Percentiles rank a stretch among this genome's conserved stretches.
Evolutionary conservation across 2,329 filamentous ascomycete species (phyloP).

Genomic region (Botrytis fabae): DNA sequence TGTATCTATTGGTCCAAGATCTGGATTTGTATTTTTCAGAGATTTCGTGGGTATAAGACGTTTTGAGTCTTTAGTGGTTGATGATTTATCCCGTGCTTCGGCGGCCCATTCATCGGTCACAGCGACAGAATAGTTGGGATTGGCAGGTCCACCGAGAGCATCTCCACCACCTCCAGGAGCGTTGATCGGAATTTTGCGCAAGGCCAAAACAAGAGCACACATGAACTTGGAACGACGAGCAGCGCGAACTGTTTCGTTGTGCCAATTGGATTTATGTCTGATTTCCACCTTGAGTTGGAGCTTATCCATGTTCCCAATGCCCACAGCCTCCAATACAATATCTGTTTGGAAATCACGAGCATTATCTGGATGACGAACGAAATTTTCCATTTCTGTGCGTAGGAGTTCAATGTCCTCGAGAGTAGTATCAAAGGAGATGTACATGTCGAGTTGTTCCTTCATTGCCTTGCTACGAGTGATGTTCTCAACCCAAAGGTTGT

Average conservation of each 20-base stretch:
- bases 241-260: slow-evolving; percentile 79
- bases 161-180: slow-evolving; percentile 72
- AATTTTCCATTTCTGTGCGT: slow-evolving; percentile 79
- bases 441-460: slow-evolving; percentile 77
- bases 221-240: slow-evolving; percentile 92
- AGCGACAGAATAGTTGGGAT: slow-evolving; percentile 78
- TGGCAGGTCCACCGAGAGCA: slow-evolving; percentile 63
- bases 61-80: slow-evolving; percentile 60
- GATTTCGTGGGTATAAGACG: slow-evolving; percentile 59
- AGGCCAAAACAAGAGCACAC: slow-evolving; percentile 82
- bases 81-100: slow-evolving; percentile 60
- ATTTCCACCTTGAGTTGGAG: slow-evolving; percentile 80
- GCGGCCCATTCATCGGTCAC: slow-evolving; percentile 69
- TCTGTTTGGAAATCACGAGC: slow-evolving; percentile 87
- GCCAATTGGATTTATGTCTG: slow-evolving; percentile 90
- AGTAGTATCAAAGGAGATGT: slow-evolving; percentile 79
- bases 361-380: slow-evolving; percentile 83
- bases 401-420: slow-evolving; percentile 89
- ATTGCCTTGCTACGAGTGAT: slow-evolving; percentile 87
- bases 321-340: slow-evolving; percentile 72
- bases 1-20: slow-evolving; percentile 31
- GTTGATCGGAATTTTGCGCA: slow-evolving; percentile 85
- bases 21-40: slow-evolving; percentile 24
- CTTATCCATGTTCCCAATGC: slow-evolving; percentile 85
- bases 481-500: slow-evolving; percentile 94